Base-by-base conservation (phyloP, 352 stramenopile genomes). In the Phytophthora meadii region DNA sequence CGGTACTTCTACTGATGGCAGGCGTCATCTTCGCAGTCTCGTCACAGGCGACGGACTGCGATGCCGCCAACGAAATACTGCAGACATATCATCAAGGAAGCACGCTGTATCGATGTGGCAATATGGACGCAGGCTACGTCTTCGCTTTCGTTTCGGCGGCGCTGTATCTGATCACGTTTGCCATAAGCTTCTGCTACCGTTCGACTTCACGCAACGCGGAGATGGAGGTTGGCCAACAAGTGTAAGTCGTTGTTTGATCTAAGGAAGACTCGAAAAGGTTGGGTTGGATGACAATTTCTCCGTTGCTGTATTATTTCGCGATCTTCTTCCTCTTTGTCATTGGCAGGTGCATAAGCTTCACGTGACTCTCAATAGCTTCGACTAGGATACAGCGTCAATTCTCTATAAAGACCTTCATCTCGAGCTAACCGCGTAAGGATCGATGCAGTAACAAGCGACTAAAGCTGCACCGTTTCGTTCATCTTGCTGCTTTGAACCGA, bases 71-170 rank as follows among this genome's bases (percentile, higher is more conserved):
- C 37, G 37, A 42, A 11, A 19, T 42, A 14, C 37, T 42, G 37
- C 12, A 42, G 37, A 42, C 37, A 14, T 42, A 60, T 28, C 37
- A 42, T 42, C 37, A 17, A 19, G 37, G 54, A 9, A 72, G 22
- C 12, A 56, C 30, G 17, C 59, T 75, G n/a, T 72, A 75, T 51
- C 70, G 70, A 40, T 75, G 70, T 44, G 61, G 57, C 58, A 70
- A 72, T 48, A 72, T 76, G 61, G 71, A 44, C 32, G 42, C 46
- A 11, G 66, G 61, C 25, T 65, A 73, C 36, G 41, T 74, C 9
- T 53, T 76, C 53, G 65, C 57, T 1, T 76, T 74, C 46, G 30
- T 79, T 12, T 27, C 61, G 15, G 44, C 69, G 17, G 60, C 46
- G 8, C 56, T 54, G 32, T 75, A 73, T 58, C 7, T 67, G 12